Evolutionary conservation across 1,284 basidiomycete species (phyloP).

Genomic region (Ceratobasidium theobromae): DNA sequence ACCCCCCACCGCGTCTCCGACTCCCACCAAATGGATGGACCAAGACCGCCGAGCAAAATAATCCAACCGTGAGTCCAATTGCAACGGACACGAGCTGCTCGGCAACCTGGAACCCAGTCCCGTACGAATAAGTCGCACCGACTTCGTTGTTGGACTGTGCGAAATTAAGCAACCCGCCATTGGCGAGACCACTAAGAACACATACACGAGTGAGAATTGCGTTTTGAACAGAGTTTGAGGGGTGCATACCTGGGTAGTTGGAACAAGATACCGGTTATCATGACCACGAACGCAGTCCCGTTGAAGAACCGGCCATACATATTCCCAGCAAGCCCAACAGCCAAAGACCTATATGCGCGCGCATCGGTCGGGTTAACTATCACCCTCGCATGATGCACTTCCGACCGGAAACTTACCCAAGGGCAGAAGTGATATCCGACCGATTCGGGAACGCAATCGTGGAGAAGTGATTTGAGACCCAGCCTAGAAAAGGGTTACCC

Average conservation of each 20-base stretch:
- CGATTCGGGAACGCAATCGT: constrained; percentile 65
- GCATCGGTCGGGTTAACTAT: too few species aligned
- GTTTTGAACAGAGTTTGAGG: neutral
- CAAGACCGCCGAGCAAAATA: constrained; percentile 54
- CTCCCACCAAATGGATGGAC: constrained; percentile 50
- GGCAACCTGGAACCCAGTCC: constrained; percentile 67
- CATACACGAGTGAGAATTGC: neutral
- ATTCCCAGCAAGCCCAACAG: constrained; percentile 81
- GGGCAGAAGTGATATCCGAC: constrained; percentile 71
- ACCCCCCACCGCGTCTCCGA: constrained; percentile 43
- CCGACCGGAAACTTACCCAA: constrained; percentile 54
- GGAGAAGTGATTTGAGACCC: constrained; percentile 77
- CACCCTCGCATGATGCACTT: too few species aligned
- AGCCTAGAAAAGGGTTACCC: constrained; percentile 71
- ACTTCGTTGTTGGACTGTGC: constrained; percentile 55
- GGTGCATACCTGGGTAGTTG: constrained; percentile 10
- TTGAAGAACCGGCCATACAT: constrained; percentile 78
- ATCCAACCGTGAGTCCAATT: constrained; percentile 70
- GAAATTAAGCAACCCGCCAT: constrained; percentile 80
- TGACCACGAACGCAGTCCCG: constrained; percentile 76
- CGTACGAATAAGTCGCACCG: constrained; percentile 53
- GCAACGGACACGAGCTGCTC: constrained; percentile 64
- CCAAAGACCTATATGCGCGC: constrained; percentile 74
- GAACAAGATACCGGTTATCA: constrained; percentile 49
- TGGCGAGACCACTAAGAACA: constrained; percentile 75